phyloP scores from a whole-genome alignment of 2,329 filamentous ascomycete genomes.

The Triangularia verruculosa region DNA sequence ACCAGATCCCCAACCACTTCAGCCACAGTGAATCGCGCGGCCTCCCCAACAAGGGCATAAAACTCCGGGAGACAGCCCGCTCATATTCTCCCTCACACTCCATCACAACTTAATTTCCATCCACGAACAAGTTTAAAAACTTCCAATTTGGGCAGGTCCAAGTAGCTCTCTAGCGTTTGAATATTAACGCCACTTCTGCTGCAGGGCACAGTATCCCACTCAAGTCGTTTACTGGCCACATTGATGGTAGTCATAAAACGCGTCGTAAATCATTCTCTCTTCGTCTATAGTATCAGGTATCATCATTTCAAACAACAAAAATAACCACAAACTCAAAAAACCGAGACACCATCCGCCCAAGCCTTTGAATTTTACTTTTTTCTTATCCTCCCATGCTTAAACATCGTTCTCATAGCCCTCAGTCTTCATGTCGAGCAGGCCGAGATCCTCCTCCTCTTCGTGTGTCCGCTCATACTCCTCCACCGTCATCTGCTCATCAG shows the following conservation, averaged over 20 bases:
- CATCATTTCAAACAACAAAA: not conserved
- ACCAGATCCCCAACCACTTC: not conserved
- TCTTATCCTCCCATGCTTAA: conserved; percentile 12
- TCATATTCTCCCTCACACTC: not conserved
- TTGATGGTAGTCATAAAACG: no score
- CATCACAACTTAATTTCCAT: not conserved
- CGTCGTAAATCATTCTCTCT: not conserved
- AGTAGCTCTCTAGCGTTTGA: not conserved
- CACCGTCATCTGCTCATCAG: conserved; percentile 75
- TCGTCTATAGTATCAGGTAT: not conserved
- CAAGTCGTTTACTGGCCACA: no score
- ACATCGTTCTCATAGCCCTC: conserved; percentile 73
- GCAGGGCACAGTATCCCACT: no score
- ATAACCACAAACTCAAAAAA: not conserved
- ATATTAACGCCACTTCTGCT: not conserved
- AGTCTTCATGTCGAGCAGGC: conserved; percentile 86
- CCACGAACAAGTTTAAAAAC: not conserved
- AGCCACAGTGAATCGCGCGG: conserved; percentile 23
- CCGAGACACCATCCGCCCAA: not conserved
- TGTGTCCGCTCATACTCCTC: conserved; percentile 84
- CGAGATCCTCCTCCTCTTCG: conserved; percentile 91
- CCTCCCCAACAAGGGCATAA: not conserved
- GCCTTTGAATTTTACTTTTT: not conserved
- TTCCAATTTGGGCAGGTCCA: not conserved
- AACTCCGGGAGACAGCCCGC: conserved; percentile 2